Conservation (phyloP, 1,284 basidiomycete genomes). For the Ustilago vetiveriae region DNA sequence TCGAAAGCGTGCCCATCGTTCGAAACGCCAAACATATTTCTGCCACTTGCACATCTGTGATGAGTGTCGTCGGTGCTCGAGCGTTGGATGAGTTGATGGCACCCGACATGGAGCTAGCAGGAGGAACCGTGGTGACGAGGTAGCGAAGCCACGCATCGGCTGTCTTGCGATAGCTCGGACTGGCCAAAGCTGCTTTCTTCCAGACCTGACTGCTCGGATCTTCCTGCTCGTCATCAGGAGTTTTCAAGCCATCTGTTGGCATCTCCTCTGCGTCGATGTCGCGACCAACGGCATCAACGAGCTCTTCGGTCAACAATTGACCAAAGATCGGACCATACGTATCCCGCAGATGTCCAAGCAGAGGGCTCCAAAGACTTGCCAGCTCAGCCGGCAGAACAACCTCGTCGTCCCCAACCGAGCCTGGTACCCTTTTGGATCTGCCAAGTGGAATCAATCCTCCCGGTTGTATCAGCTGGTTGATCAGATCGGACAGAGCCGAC, state of each 20-base stretch:
- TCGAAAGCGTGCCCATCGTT: neutral
- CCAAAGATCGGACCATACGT: slow-evolving; percentile 29
- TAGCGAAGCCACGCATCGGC: slow-evolving; percentile 37
- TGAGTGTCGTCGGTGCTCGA: slow-evolving; percentile 6
- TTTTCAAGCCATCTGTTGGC: too few relatives aligned
- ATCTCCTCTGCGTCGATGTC: slow-evolving; percentile 1
- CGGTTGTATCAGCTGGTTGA: slow-evolving; percentile 28
- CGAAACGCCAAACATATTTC: slow-evolving; percentile 20
- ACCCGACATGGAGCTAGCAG: slow-evolving; percentile 1
- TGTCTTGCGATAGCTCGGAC: slow-evolving; percentile 23
- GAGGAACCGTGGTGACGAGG: slow-evolving; percentile 18
- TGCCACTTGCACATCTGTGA: slow-evolving; percentile 16
- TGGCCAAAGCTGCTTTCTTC: slow-evolving; percentile 8
- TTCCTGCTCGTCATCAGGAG: neutral
- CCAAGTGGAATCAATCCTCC: slow-evolving; percentile 43
- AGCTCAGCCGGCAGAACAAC: slow-evolving; percentile 22
- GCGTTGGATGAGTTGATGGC: neutral
- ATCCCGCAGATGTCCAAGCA: slow-evolving; percentile 32
- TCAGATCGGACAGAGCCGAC: slow-evolving; percentile 20
- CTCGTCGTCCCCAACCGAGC: neutral
- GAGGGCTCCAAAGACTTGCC: slow-evolving; percentile 23
- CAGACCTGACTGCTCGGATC: slow-evolving; percentile 21
- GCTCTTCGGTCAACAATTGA: slow-evolving; percentile 24
- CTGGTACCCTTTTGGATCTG: slow-evolving; percentile 24
- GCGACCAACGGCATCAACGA: slow-evolving; percentile 15